Evolutionary conservation across 495 filamentous ascomycete genomes (phyloP).

Genomic region (Talaromyces wortmannii): DNA sequence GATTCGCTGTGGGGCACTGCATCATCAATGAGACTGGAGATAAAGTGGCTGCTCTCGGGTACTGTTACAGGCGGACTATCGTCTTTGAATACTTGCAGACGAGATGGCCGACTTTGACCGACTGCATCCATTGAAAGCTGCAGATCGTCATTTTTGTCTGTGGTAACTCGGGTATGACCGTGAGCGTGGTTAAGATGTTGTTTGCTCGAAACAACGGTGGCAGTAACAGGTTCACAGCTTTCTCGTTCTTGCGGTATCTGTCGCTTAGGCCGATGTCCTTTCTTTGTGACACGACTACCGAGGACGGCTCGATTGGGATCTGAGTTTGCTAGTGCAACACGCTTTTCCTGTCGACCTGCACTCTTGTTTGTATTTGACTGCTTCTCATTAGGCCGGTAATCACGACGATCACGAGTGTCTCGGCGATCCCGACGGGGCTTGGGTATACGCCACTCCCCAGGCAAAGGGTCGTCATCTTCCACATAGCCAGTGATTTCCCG

Average conservation of each 20-base stretch:
- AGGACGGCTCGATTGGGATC: neutral
- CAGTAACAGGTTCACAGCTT: neutral
- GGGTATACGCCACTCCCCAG: constrained; percentile 40
- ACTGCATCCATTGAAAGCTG: neutral
- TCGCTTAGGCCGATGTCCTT: neutral
- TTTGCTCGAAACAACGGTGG: neutral
- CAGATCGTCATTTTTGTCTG: constrained; percentile 1
- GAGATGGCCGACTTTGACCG: neutral
- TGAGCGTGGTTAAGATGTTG: neutral
- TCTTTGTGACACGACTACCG: neutral
- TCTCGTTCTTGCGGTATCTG: neutral
- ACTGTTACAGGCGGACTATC: neutral
- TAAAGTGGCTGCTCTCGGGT: neutral
- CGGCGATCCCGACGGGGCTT: constrained; percentile 18
- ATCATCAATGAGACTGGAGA: neutral
- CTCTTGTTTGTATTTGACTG: neutral
- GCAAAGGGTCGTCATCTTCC: constrained; percentile 42
- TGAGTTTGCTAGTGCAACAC: neutral
- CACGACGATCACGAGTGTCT: constrained; percentile 12
- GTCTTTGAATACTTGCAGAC: constrained; percentile 2
- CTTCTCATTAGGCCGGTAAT: constrained; percentile 1
- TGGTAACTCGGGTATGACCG: neutral
- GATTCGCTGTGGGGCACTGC: neutral
- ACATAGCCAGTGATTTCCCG: constrained; percentile 50
- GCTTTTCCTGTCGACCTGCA: neutral